Conservation (phyloP, 2,329 filamentous ascomycete genomes). For the Neofusicoccum ribis region DNA sequence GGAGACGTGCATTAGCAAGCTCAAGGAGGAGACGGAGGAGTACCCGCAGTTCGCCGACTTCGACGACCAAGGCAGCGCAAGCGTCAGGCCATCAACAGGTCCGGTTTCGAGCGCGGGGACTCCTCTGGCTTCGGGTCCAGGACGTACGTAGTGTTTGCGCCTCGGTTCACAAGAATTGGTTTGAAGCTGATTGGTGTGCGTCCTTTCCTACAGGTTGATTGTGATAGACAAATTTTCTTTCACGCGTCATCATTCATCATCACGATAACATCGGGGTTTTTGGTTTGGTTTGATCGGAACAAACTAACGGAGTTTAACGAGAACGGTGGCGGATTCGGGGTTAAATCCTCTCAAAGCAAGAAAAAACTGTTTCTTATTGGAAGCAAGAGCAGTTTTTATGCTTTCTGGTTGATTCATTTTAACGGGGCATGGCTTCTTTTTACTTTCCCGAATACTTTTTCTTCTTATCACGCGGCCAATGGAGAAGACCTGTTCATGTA, state of each 20-base stretch:
- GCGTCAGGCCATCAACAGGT: slow-evolving; percentile 53
- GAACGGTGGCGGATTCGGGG: not conserved
- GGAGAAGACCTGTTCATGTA: not conserved
- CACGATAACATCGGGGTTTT: slow-evolving; percentile 3
- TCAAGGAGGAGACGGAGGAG: slow-evolving; percentile 56
- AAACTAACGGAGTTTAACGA: slow-evolving; percentile 11
- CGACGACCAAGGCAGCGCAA: slow-evolving; percentile 52
- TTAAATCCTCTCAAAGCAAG: no score
- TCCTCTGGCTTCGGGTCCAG: slow-evolving; percentile 42
- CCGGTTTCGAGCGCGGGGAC: slow-evolving; percentile 61
- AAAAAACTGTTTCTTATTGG: no score
- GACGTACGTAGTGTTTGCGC: not conserved
- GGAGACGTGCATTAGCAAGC: slow-evolving; percentile 53
- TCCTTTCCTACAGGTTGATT: slow-evolving; percentile 1
- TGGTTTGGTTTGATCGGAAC: slow-evolving; percentile 5
- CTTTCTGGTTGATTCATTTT: not conserved
- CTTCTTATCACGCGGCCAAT: not conserved
- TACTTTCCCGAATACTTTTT: not conserved
- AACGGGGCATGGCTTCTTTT: not conserved
- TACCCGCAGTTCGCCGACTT: slow-evolving; percentile 60
- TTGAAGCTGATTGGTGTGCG: not conserved
- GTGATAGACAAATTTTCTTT: slow-evolving; percentile 10
- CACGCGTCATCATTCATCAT: slow-evolving; percentile 4
- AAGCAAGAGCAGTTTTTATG: not conserved
- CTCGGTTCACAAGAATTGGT: not conserved